These are phyloP conservation scores for Mycosphaerelloides madeirae DNA, from an alignment of 2,329 filamentous ascomycete genomes.

Conservation along the genomic window DNA sequence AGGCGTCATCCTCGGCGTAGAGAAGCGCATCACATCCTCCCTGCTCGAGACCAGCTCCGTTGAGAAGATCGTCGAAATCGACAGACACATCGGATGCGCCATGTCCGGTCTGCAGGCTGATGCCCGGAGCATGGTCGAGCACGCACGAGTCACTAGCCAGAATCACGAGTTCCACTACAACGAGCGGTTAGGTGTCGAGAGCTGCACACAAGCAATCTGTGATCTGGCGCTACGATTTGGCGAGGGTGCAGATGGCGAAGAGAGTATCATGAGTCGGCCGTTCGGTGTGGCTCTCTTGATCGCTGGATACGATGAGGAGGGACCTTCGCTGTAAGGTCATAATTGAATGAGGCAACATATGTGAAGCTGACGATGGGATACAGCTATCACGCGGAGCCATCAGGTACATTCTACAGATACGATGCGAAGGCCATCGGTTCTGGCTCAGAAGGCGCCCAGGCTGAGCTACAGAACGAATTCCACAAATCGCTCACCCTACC, in stretches of 20 bases:
- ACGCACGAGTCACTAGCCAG: conserved; percentile 92
- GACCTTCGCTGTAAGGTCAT: conserved; percentile 68
- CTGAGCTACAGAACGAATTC: conserved; percentile 97
- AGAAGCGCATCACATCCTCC: conserved; percentile 97
- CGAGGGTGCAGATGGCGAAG: conserved; percentile 68
- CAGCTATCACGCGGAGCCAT: conserved; percentile 93
- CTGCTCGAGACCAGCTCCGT: conserved; percentile 96
- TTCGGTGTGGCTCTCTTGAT: conserved; percentile 96
- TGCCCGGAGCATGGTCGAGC: conserved; percentile 95
- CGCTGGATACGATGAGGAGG: conserved; percentile 95
- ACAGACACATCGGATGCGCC: conserved; percentile 96
- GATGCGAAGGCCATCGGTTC: conserved; percentile 98
- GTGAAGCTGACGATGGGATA: conserved; percentile 1
- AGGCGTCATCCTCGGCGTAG: conserved; percentile 92
- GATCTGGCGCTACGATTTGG: conserved; percentile 94
- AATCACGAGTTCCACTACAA: conserved; percentile 98
- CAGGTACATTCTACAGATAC: conserved; percentile 97
- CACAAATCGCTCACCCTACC: conserved; percentile 92
- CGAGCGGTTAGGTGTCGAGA: conserved; percentile 90
- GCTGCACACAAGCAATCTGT: conserved; percentile 97
- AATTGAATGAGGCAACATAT: conserved; percentile 3
- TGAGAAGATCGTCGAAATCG: conserved; percentile 99
- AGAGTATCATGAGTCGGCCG: conserved; percentile 96
- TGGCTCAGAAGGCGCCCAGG: conserved; percentile 93
- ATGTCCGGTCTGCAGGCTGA: conserved; percentile 98